Conservation (phyloP, 306 rosid species). For the Cotoneaster glaucophyllus region DNA sequence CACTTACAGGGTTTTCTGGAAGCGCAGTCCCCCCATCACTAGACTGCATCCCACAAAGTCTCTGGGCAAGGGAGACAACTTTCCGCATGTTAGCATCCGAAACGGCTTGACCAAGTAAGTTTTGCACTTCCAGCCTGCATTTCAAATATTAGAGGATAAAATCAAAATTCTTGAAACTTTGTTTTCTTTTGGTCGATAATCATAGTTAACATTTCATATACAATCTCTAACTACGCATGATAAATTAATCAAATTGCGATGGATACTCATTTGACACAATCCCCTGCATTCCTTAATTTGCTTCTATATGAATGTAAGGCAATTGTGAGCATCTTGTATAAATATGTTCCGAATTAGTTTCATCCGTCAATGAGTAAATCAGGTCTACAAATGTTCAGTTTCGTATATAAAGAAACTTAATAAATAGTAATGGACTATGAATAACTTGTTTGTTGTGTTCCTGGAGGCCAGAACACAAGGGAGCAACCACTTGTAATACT, state of each 20-base stretch:
- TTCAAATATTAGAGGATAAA: conserved; percentile 13
- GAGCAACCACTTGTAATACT: background rate
- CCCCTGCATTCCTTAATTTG: background rate
- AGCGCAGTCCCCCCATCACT: conserved; percentile 23
- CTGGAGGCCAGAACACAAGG: background rate
- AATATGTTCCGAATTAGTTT: background rate
- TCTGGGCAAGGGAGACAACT: conserved; percentile 59
- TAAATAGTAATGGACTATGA: background rate
- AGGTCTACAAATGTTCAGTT: background rate
- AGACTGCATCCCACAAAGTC: conserved; percentile 57
- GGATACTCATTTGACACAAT: background rate
- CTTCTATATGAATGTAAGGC: background rate
- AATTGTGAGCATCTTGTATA: background rate
- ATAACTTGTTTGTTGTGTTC: background rate
- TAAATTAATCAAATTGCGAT: background rate
- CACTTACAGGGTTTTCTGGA: conserved; percentile 29
- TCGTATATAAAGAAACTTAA: background rate
- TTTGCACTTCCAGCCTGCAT: conserved; percentile 70
- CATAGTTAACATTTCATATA: background rate
- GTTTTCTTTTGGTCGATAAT: background rate
- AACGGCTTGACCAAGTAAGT: conserved; percentile 50
- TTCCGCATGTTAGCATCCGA: conserved; percentile 55
- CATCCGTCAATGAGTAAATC: background rate
- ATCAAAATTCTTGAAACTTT: conserved; percentile 5
- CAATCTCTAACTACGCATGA: background rate